Conservation (phyloP, 2,329 filamentous ascomycete genomes). For the Chaetothyriales sp. region DNA sequence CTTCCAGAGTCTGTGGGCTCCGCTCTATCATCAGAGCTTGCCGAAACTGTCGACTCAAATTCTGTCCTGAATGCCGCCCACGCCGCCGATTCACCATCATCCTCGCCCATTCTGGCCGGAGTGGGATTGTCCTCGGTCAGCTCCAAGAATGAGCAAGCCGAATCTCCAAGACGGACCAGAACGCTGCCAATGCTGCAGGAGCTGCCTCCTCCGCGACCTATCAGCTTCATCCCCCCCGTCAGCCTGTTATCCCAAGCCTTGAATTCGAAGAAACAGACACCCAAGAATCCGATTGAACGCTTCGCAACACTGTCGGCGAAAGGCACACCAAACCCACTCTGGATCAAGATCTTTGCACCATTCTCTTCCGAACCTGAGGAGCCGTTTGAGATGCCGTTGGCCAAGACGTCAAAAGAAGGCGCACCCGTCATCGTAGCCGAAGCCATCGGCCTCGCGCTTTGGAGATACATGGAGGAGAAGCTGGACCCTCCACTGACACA, state of each 20-base stretch:
- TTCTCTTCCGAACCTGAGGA: slow-evolving; percentile 44
- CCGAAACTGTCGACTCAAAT: slow-evolving; percentile 41
- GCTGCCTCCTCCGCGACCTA: slow-evolving; percentile 47
- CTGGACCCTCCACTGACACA: slow-evolving; percentile 39
- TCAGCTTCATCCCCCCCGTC: slow-evolving; percentile 44
- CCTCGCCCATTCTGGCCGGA: slow-evolving; percentile 37
- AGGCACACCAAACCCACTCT: slow-evolving; percentile 46
- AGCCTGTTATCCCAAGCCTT: slow-evolving; percentile 46
- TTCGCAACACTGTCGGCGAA: slow-evolving; percentile 49
- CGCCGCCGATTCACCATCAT: slow-evolving; percentile 28
- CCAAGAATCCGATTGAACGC: slow-evolving; percentile 47
- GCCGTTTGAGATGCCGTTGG: slow-evolving; percentile 45
- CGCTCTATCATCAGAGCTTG: slow-evolving; percentile 41
- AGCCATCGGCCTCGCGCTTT: slow-evolving; percentile 50
- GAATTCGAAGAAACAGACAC: slow-evolving; percentile 42
- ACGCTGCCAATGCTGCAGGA: slow-evolving; percentile 38
- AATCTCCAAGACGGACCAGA: slow-evolving; percentile 41
- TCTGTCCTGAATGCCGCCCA: slow-evolving; percentile 42
- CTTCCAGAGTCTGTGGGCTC: slow-evolving; percentile 28
- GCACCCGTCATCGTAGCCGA: slow-evolving; percentile 45
- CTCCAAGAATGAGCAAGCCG: slow-evolving; percentile 18
- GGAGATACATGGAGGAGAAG: slow-evolving; percentile 46
- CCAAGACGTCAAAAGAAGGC: slow-evolving; percentile 41
- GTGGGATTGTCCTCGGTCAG: slow-evolving; percentile 25
- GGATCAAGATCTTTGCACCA: slow-evolving; percentile 50